phyloP scores from a whole-genome alignment of 768 basidiomycete genomes.

The Phallus indusiatus region DNA sequence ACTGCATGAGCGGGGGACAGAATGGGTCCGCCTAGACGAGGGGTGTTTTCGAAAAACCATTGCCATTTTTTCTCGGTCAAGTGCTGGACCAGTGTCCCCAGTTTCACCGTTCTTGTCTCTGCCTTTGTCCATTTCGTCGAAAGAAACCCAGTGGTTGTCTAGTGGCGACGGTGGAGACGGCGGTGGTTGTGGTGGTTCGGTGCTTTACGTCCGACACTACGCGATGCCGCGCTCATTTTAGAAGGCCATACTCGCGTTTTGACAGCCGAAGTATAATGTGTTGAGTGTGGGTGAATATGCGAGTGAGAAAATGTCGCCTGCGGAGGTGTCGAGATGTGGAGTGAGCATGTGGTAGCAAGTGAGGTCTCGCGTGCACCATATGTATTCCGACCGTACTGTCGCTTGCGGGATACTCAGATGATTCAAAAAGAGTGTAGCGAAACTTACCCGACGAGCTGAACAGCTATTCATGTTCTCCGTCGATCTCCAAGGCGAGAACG shows the following conservation, averaged over 20 bases:
- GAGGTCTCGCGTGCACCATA: conserved; percentile 69
- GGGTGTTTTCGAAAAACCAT: conserved; percentile 57
- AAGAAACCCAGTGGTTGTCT: not conserved
- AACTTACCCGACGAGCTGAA: conserved; percentile 79
- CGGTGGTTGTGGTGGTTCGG: not conserved
- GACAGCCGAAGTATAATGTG: conserved; percentile 83
- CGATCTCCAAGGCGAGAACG: conserved; percentile 71
- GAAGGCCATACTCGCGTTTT: conserved; percentile 81
- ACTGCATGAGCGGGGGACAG: not conserved
- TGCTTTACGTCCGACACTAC: conserved; percentile 10
- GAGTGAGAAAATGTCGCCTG: conserved; percentile 84
- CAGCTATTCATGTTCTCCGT: conserved; percentile 68
- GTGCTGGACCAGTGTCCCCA: not conserved
- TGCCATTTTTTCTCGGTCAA: conserved; percentile 35
- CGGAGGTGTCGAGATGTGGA: conserved; percentile 69
- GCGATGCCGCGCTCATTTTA: conserved; percentile 12
- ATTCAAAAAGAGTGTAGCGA: not conserved
- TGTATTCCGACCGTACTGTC: conserved; percentile 86
- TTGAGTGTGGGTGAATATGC: conserved; percentile 62
- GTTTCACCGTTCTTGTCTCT: not conserved
- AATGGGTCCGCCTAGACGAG: conserved; percentile 4
- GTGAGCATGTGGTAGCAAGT: conserved; percentile 60
- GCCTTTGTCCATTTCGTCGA: not conserved
- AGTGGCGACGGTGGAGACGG: not conserved
- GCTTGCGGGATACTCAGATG: conserved; percentile 36